Evolutionary conservation across 2,329 filamentous ascomycete species (phyloP), one percentile per base, ranked within the genome.

Genomic region (Alternaria brassicae): DNA sequence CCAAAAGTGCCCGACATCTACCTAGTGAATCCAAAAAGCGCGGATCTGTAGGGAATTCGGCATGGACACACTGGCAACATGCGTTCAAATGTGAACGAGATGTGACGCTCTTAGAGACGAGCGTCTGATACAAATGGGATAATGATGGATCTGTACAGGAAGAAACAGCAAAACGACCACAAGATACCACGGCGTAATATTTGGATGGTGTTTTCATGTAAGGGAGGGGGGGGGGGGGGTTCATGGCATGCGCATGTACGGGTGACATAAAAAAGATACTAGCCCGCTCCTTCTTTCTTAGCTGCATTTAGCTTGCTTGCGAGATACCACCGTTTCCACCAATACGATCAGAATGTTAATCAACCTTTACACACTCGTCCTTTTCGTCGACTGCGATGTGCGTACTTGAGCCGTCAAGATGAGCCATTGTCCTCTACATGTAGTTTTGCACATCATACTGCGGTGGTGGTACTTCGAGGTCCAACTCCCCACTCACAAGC

Each of bases 1-100:
- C 82, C 82, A 1, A 82, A 81, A 63, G 81, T 83, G 45, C 81
- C 81, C 2, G 77, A 81, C 42, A 77, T 78, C 4, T 83, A 79
- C 62, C 62, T 81, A 50, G 66, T 75, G 17, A 75, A 78, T 39
- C 74, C 75, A 9, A 77, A 74, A 58, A 77, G 74, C 44, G 68
- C 73, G 17, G 75, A 78, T 67, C 68, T 69, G 7, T 76, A 62
- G 17, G 17, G 30, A 8, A 10, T 9, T 25, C 15, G 7, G n/a
- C 12, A 41, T 7, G 7, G 5, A 6, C 36, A 19, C 47, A 27
- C 9, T 15, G 13, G 25, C 15, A 41, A 15, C 27, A n/a, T 19
- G 21, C 21, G 13, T 42, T 23, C 5, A 17, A 50, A 17, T 39
- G 23, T 21, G 34, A 25, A 36, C 12, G 41, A 34, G 13, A 21